phyloP scores from a whole-genome alignment of 805 yeast genomes.

The Cyberlindnera meyerae region DNA sequence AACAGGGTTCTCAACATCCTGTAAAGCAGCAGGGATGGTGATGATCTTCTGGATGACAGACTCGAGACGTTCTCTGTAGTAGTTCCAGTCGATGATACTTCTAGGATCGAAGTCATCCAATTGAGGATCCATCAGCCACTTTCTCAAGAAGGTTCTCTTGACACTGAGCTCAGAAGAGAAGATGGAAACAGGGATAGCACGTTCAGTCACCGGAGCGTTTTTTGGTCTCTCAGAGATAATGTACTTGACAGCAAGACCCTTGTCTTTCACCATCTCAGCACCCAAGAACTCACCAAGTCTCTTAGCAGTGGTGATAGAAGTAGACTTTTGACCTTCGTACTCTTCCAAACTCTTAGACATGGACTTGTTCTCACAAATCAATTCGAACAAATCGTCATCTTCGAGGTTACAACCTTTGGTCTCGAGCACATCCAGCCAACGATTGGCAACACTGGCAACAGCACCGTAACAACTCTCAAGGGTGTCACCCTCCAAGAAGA shows the following conservation, averaged over 20 bases:
- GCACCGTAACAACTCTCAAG: slow-evolving; percentile 78
- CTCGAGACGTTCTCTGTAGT: slow-evolving; percentile 84
- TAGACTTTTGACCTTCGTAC: slow-evolving; percentile 85
- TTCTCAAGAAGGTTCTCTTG: slow-evolving; percentile 67
- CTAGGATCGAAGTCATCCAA: slow-evolving; percentile 83
- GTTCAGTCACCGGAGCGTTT: slow-evolving; percentile 87
- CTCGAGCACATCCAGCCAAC: slow-evolving; percentile 93
- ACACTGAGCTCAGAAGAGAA: slow-evolving; percentile 76
- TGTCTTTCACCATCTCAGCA: slow-evolving; percentile 92
- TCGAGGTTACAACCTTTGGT: slow-evolving; percentile 82
- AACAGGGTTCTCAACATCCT: slow-evolving; percentile 83
- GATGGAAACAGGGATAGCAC: slow-evolving; percentile 95
- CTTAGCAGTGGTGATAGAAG: slow-evolving; percentile 92
- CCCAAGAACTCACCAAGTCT: slow-evolving; percentile 94
- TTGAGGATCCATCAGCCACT: slow-evolving; percentile 82
- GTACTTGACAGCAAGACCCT: slow-evolving; percentile 92
- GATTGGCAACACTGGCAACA: slow-evolving; percentile 88
- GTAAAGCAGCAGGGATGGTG: slow-evolving; percentile 96
- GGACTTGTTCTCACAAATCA: slow-evolving; percentile 92
- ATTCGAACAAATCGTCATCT: slow-evolving; percentile 88
- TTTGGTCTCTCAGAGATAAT: slow-evolving; percentile 80
- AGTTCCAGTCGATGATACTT: slow-evolving; percentile 86
- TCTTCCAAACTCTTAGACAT: slow-evolving; percentile 91
- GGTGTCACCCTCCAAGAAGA: slow-evolving; percentile 80
- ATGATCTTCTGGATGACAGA: slow-evolving; percentile 93